Percentiles rank a stretch among this genome's conserved stretches.
Conservation (phyloP, 2,329 filamentous ascomycete species). For the Torrubiella hemipterigena region DNA sequence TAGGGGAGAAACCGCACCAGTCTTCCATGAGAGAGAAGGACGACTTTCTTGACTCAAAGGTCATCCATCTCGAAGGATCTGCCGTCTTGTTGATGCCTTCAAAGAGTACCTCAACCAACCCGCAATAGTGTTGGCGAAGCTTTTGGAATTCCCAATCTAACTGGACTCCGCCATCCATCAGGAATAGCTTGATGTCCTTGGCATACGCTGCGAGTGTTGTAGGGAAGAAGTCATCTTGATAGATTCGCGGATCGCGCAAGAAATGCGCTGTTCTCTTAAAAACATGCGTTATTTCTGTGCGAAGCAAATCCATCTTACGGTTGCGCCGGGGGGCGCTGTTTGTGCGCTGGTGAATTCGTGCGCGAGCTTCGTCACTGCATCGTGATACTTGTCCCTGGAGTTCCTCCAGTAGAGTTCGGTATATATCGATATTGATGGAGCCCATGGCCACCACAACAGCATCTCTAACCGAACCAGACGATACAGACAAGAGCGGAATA, state of each 20-base stretch:
- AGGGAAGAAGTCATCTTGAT: slow-evolving; percentile 81
- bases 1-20: slow-evolving; percentile 95
- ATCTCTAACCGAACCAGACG: slow-evolving; percentile 70
- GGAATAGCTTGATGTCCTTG: slow-evolving; percentile 83
- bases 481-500: slow-evolving; percentile 72
- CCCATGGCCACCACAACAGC: slow-evolving; percentile 87
- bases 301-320: slow-evolving; percentile 70
- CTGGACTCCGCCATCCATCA: slow-evolving; percentile 91
- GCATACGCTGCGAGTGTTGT: slow-evolving; percentile 81
- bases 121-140: slow-evolving; percentile 85
- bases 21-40: slow-evolving; percentile 97
- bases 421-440: slow-evolving; percentile 90
- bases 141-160: slow-evolving; percentile 92
- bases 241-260: slow-evolving; percentile 64
- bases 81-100: slow-evolving; percentile 78
- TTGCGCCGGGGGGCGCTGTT: slow-evolving; percentile 74
- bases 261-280: slow-evolving; percentile 92
- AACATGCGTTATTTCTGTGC: slow-evolving; percentile 91
- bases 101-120: slow-evolving; percentile 83
- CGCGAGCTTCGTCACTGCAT: slow-evolving; percentile 81
- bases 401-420: slow-evolving; percentile 80
- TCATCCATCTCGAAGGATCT: slow-evolving; percentile 88
- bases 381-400: slow-evolving; percentile 75
- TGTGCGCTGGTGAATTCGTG: slow-evolving; percentile 74
- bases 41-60: slow-evolving; percentile 90